Base-by-base conservation (phyloP, 2,329 filamentous ascomycete species). In the Lasiodiplodia citricola region DNA sequence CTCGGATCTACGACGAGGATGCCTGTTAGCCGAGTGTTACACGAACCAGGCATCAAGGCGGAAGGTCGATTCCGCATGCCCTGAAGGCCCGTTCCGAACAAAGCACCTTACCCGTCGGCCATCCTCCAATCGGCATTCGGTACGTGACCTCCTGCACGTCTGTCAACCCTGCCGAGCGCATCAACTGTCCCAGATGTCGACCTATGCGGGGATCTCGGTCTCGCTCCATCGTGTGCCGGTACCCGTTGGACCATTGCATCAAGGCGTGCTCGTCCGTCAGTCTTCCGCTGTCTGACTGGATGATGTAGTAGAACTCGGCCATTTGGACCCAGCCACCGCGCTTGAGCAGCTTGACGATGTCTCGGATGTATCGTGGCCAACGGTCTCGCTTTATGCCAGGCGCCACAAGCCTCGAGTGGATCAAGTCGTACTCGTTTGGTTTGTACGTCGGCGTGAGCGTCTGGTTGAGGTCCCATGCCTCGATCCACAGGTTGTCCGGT, bases 241-340 rank as follows among this genome's bases (percentile, higher is more conserved):
- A 82, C 35, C 69, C 70, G 23, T 70, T 69, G 71, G 75, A 79
- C 80, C 80, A 82, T 55, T 74, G 73, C 35, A 74, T 73, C 13
- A 82, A 69, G 7, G 76, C 76, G 58, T 78, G 76, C 7, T 76
- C 64, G 16, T 90, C 85, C 13, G 88, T 90, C 73, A 96, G 81
- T n/a, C 88, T 89, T 5, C 93, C 93, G 74, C 92, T 96, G 73
- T 95, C 89, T 0, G 93, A 97, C 78, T 97, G 94, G 31, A 92
- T 89, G 72, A 93, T 93, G 78, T 90, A 91, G 75, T 96, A 93
- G 74, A 94, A 87, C 76, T 97, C 94, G n/a, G 92, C 87, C 86
- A 97, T 90, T 76, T 97, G 93, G 69, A 92, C 87, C 93, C 93
- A 97, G 1, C 94, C 94, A 2, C 90, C 91, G 6, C 89, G 90